phyloP scores from a whole-genome alignment of 176 grass and related monocot genomes.

The Oryza officinalis region DNA sequence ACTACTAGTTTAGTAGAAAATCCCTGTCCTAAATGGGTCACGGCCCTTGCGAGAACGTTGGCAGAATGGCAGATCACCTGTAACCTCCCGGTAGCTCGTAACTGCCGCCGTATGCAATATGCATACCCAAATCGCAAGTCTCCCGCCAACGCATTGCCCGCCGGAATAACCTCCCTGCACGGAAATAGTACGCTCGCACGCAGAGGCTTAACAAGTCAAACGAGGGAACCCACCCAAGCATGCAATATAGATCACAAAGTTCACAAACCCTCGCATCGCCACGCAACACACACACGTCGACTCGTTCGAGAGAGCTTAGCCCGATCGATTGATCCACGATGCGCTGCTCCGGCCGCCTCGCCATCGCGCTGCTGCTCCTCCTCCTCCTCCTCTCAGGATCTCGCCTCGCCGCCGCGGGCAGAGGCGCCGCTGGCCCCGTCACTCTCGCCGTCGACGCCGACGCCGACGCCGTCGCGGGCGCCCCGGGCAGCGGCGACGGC shows the following conservation, averaged over 20 bases:
- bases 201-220: slow-evolving; percentile 34
- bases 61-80: too few species aligned
- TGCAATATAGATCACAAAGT: neutral
- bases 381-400: neutral
- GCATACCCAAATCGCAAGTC: neutral
- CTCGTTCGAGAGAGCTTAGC: neutral
- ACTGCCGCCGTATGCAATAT: too few species aligned
- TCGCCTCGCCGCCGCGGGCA: neutral
- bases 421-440: too few species aligned
- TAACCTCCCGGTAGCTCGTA: too few species aligned
- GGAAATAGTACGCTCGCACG: neutral
- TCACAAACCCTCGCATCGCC: slow-evolving; percentile 15
- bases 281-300: neutral
- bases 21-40: too few species aligned
- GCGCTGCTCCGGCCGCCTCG: slow-evolving; percentile 11
- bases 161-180: neutral
- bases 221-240: neutral
- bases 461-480: neutral
- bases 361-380: neutral
- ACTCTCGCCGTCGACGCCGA: too few species aligned
- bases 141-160: neutral
- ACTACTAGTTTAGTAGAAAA: too few species aligned
- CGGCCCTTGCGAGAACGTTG: too few species aligned
- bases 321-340: neutral
- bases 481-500: neutral